These are phyloP conservation scores for Reutealis trisperma DNA, from an alignment of 345 rosid genomes.

Conservation along the genomic window DNA sequence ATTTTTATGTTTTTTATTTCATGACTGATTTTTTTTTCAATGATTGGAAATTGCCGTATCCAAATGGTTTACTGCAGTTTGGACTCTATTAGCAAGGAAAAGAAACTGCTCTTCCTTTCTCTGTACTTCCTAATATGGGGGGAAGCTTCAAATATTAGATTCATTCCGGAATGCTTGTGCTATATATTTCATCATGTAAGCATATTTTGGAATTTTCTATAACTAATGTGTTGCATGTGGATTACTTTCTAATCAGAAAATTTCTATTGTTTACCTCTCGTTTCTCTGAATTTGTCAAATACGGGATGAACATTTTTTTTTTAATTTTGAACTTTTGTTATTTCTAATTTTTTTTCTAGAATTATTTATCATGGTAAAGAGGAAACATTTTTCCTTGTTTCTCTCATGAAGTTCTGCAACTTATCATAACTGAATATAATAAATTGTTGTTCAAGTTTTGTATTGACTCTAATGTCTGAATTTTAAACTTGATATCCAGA, in stretches of 20 bases:
- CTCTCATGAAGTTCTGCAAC: neutral
- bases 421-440: neutral
- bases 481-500: conserved; percentile 43
- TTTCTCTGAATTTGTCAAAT: neutral
- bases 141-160: conserved; percentile 83
- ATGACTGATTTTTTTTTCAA: neutral
- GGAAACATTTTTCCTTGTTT: neutral
- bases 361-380: neutral
- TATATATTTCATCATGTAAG: conserved; percentile 96
- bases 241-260: neutral
- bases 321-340: neutral
- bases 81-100: conserved; percentile 76
- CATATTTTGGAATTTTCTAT: neutral
- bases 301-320: neutral
- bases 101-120: conserved; percentile 74
- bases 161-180: conserved; percentile 92
- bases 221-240: neutral
- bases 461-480: neutral
- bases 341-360: neutral
- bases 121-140: conserved; percentile 95
- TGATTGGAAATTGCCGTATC: conserved; percentile 7
- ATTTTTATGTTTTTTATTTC: neutral
- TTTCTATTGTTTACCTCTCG: neutral
- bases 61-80: conserved; percentile 50
- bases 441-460: neutral